A percentile compares a stretch with the other conserved stretches of the same genome.
Conservation (phyloP, 306 rosid species). For the Mimosa pudica region DNA sequence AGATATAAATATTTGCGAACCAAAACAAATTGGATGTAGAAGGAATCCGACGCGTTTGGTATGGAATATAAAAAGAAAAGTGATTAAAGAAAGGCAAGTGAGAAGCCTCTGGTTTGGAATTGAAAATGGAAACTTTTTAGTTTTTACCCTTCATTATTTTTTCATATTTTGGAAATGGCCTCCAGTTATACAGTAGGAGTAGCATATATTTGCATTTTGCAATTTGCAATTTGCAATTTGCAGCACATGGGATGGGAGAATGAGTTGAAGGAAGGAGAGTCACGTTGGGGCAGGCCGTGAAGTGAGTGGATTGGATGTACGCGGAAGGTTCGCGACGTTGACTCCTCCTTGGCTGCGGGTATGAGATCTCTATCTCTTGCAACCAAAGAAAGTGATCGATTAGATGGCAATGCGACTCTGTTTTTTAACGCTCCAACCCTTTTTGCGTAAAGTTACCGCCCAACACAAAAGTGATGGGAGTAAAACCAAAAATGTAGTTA, state of each 20-base stretch:
- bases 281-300: not conserved
- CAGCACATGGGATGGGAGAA: not conserved
- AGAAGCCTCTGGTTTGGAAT: not conserved
- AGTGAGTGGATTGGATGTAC: conserved; percentile 6
- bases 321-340: conserved; percentile 20
- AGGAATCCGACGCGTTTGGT: not conserved
- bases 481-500: too few species aligned
- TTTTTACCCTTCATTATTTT: too few species aligned
- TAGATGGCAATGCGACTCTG: not conserved
- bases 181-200: too few species aligned
- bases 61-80: not conserved
- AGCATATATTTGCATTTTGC: too few species aligned
- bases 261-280: not conserved
- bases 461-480: too few species aligned
- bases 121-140: too few species aligned
- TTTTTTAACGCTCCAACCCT: not conserved
- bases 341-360: not conserved
- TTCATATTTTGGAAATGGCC: too few species aligned
- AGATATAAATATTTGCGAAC: not conserved
- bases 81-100: not conserved
- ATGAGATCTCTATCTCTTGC: conserved; percentile 13
- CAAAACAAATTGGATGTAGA: not conserved
- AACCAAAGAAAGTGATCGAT: not conserved
- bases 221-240: too few species aligned
- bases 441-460: too few species aligned